Evolutionary conservation across 1,284 basidiomycete genomes (phyloP), one percentile per base, ranked within the genome.

Genomic region (Leccinum insolens): DNA sequence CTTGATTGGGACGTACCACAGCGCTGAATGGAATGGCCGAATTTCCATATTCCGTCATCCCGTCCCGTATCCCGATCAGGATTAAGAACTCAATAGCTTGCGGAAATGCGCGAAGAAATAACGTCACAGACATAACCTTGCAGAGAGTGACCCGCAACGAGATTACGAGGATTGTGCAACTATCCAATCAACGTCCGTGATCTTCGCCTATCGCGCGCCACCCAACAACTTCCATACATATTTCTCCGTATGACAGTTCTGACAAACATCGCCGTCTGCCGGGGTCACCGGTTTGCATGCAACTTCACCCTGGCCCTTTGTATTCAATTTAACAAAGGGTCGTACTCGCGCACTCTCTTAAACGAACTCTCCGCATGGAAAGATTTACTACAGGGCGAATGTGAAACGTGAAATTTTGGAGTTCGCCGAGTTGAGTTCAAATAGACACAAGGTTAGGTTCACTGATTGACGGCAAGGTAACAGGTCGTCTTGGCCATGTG

Each of bases 391-490:
- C 52, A 63, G 44, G 57, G 46, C 37, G 46, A 44, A 62, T 60
- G 62, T 68, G 61, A 49, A 52, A 39, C 39, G 17, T 17, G 44
- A 44, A 20, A 61, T 28, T 58, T 28, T 25, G 52, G n/a, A 41
- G 17, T 31, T 61, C 49, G 31, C 44, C 41, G 63, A 66, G 28
- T 58, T 65, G 31, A 44, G 63, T 61, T 62, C 55, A 22, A 37
- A 65, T 63, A 57, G 28, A 31, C 58, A 60, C 71, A 75, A 74
- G 61, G 71, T 77, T 74, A 74, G 41, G 72, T 77, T 75, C 52
- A 55, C 12, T 34, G n/a, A 34, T n/a, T 12, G 46, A 60, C 41
- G 37, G 60, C 9, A 58, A 55, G 58, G 49, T 46, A 65, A 76
- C 69, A 60, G 61, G 39, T 65, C 62, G 62, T 61, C 57, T 62